Evolutionary conservation across 441 rosid species (phyloP), one percentile per base, ranked within the genome.

Genomic region (Cnidoscolus chayamansa): DNA sequence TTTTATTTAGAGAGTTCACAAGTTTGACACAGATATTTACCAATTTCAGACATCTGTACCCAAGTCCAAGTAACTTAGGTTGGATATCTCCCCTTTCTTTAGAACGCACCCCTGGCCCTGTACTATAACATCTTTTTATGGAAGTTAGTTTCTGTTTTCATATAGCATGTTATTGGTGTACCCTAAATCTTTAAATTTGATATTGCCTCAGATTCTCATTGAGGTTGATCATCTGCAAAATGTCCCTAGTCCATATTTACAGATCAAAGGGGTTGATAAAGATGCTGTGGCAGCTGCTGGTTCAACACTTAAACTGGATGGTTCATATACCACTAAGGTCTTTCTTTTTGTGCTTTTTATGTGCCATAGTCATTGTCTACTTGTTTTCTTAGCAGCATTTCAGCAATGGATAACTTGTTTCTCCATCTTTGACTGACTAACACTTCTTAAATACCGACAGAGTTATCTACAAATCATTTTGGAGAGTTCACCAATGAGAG

Each of bases 271-370:
- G 74, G 92, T 93, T 65, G 82, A 88, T 80, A 96, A 90, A 81
- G 99, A 93, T 78, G 93, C 93, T 48, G 99, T 96, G 67, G 88
- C 89, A 11, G 90, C 92, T 71, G 96, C 98, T 77, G 99, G 99
- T 71, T 93, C 98, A 65, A 80, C 83, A 53, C 88, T 96, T 76
- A 87, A 87, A 77, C 78, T 96, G 63, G 97, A 93, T 81, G 95
- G 94, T 63, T 93, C 96, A 75, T 96, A 96, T 79, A 92, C 98
- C 32, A 92, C 99, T 40, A 93, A 96, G 99, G 99, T 96, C 74
- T 71, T 74, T 63, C 51, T 69, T 72, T 60, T 25, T 25, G 25
- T 25, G 25, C 25, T 25, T 25, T 25, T 25, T 25, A 25, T 17
- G 1, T 54, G 16, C 50, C 53, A n/a, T 9, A 25, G 25, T 25